A percentile compares a stretch with the other conserved stretches of the same genome.
Conservation (phyloP, 371 early-diverging fungal species). For the Actinomucor elegans region DNA sequence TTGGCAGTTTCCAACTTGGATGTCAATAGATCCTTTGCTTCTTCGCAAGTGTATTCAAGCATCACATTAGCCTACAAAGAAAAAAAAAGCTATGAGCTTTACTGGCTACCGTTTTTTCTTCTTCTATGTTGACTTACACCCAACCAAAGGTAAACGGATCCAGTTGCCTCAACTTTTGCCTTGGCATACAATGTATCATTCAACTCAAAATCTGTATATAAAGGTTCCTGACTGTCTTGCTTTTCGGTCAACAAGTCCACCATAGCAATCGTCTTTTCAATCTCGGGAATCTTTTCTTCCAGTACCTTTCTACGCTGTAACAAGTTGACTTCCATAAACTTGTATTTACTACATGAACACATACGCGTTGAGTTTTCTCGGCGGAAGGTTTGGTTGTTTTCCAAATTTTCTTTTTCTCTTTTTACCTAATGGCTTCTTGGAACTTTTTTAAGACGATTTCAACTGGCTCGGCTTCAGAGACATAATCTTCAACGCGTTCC, state of each 20-base stretch:
- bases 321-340: slow-evolving; percentile 93
- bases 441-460: slow-evolving; percentile 89
- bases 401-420: background rate
- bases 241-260: slow-evolving; percentile 74
- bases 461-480: slow-evolving; percentile 67
- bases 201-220: slow-evolving; percentile 87
- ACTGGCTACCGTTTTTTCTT: background rate
- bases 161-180: slow-evolving; percentile 76
- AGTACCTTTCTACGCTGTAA: slow-evolving; percentile 80
- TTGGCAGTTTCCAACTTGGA: slow-evolving; percentile 80
- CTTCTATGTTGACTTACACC: slow-evolving; percentile 64
- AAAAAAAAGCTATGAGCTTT: background rate
- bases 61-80: slow-evolving; percentile 87
- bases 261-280: slow-evolving; percentile 88
- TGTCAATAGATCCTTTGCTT: slow-evolving; percentile 80
- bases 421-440: slow-evolving; percentile 86
- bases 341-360: slow-evolving; percentile 81
- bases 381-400: background rate
- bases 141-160: slow-evolving; percentile 91
- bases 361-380: background rate
- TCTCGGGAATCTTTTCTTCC: slow-evolving; percentile 94
- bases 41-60: slow-evolving; percentile 92
- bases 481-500: slow-evolving; percentile 90
- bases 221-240: slow-evolving; percentile 68
- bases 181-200: slow-evolving; percentile 92